Percentiles rank a stretch among this genome's conserved stretches.
Evolutionary conservation across 257 asterid species (phyloP).

Genomic region (Ilex aquifolium): DNA sequence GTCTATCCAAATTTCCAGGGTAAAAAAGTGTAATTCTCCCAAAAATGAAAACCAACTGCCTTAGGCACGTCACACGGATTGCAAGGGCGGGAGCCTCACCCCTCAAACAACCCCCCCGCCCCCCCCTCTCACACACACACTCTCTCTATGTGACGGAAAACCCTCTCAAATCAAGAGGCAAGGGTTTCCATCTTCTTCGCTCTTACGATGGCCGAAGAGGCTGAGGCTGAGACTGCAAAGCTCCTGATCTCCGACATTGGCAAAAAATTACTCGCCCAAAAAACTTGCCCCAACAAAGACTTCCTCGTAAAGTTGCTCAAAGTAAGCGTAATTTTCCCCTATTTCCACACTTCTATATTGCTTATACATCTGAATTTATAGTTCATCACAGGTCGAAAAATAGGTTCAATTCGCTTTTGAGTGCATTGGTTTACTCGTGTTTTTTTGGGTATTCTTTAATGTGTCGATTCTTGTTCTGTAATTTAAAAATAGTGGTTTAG

Average conservation of each 20-base stretch:
- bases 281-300: slow-evolving; percentile 57
- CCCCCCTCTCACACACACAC: slow-evolving; percentile 1
- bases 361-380: neutral
- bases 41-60: too few species aligned
- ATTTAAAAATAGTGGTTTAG: neutral
- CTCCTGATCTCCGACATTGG: slow-evolving; percentile 35
- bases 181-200: slow-evolving; percentile 12
- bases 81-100: slow-evolving; percentile 38
- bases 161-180: neutral
- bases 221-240: slow-evolving; percentile 34
- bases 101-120: neutral
- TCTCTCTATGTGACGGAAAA: too few species aligned
- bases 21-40: too few species aligned
- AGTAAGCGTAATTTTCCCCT: slow-evolving; percentile 19
- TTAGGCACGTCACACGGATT: slow-evolving; percentile 7
- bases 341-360: too few species aligned
- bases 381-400: neutral
- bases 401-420: neutral
- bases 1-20: too few species aligned
- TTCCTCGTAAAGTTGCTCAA: slow-evolving; percentile 51
- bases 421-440: neutral
- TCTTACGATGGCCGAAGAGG: slow-evolving; percentile 57
- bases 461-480: neutral
- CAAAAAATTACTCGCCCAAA: slow-evolving; percentile 37
- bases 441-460: neutral